These are phyloP conservation scores for Boletales sp. DNA, from an alignment of 768 basidiomycete genomes.

Conservation along the genomic window DNA sequence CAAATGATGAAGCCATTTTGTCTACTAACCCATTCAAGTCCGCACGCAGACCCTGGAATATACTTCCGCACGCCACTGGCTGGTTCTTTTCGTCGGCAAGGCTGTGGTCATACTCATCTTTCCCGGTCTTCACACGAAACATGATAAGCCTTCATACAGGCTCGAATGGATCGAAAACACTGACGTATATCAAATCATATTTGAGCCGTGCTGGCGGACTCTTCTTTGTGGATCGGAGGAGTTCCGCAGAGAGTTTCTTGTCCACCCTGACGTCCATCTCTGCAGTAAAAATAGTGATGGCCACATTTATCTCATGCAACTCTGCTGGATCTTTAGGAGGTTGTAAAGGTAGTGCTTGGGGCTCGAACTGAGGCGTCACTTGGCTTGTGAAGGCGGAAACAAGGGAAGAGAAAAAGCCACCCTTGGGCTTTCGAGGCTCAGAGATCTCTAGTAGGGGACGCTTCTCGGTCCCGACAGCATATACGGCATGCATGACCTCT, in stretches of 20 bases:
- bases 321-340: conserved; percentile 23
- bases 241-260: conserved; percentile 64
- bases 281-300: conserved; percentile 33
- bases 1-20: not conserved
- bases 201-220: conserved; percentile 73
- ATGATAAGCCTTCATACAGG: conserved; percentile 18
- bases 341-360: conserved; percentile 6
- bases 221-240: conserved; percentile 93
- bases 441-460: conserved; percentile 37
- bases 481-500: conserved; percentile 78
- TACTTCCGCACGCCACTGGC: conserved; percentile 61
- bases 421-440: conserved; percentile 26
- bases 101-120: conserved; percentile 75
- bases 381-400: conserved; percentile 24
- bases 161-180: not conserved
- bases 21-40: conserved; percentile 74
- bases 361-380: conserved; percentile 10
- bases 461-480: conserved; percentile 61
- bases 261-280: conserved; percentile 58
- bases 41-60: conserved; percentile 84
- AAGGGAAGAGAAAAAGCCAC: conserved; percentile 46
- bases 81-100: conserved; percentile 62
- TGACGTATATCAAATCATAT: conserved; percentile 75
- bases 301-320: conserved; percentile 23
- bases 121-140: conserved; percentile 56